Evolutionary conservation across 768 basidiomycete species (phyloP).

Genomic region (Naganishia randhawae): DNA sequence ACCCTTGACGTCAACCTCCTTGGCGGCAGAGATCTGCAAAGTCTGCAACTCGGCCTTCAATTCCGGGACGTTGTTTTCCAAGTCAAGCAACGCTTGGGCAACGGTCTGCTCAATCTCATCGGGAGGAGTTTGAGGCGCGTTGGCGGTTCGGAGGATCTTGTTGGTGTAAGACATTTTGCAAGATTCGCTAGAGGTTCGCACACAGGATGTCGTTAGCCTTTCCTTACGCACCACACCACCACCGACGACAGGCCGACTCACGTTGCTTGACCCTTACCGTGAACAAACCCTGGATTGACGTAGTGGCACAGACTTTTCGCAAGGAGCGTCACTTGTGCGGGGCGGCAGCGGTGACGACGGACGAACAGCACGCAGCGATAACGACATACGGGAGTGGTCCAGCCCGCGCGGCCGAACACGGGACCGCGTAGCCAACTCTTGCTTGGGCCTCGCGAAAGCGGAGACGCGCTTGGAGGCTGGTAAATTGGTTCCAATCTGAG

Average conservation of each 20-base stretch:
- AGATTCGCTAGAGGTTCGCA: conserved; percentile 5
- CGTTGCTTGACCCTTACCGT: conserved; percentile 18
- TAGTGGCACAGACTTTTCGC: conserved; percentile 23
- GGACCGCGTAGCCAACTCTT: conserved; percentile 1
- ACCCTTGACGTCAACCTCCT: conserved; percentile 97
- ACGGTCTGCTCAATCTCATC: conserved; percentile 96
- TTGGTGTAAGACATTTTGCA: conserved; percentile 37
- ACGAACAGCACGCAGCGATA: background rate
- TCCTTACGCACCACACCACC: background rate
- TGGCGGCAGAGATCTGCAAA: conserved; percentile 95
- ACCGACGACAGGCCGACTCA: background rate
- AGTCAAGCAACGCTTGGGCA: conserved; percentile 91
- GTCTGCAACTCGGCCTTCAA: conserved; percentile 93
- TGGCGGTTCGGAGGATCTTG: conserved; percentile 95
- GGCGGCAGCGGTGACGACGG: background rate
- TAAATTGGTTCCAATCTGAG: background rate
- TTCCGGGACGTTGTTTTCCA: conserved; percentile 97
- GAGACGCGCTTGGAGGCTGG: background rate
- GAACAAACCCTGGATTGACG: conserved; percentile 9
- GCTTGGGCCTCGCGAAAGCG: background rate
- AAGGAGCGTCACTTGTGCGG: conserved; percentile 5
- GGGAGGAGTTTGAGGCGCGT: conserved; percentile 83
- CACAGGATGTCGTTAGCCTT: background rate
- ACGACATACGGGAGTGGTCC: background rate
- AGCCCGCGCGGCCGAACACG: background rate